Conservation (phyloP, 1,139 yeast species). For the Chernovozyma sophiae-reginae region DNA sequence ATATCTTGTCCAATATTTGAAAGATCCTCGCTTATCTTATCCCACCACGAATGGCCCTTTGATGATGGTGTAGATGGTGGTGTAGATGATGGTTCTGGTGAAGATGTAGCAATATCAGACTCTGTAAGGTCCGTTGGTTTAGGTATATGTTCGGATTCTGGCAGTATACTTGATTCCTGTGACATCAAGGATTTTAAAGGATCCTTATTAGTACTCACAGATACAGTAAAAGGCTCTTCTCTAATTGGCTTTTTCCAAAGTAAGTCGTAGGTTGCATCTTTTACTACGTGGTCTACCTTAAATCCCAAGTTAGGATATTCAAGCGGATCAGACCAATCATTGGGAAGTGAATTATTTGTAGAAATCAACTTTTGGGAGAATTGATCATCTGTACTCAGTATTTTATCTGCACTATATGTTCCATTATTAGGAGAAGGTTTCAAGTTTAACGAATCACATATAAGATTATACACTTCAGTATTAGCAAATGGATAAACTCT, state of each 20-base stretch:
- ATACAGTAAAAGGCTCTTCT: conserved; percentile 12
- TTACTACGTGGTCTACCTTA: conserved; percentile 41
- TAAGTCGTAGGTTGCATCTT: conserved; percentile 51
- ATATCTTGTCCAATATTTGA: conserved; percentile 7
- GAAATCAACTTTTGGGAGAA: conserved; percentile 6
- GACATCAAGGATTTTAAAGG: conserved; percentile 25
- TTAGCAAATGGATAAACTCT: conserved; percentile 65
- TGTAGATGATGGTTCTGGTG: not conserved
- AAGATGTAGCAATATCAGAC: conserved; percentile 1
- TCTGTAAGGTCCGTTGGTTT: conserved; percentile 30
- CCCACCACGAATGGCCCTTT: conserved; percentile 7
- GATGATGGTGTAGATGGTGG: conserved; percentile 1
- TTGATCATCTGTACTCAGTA: not conserved
- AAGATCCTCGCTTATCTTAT: conserved; percentile 11
- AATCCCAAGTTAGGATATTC: conserved; percentile 59
- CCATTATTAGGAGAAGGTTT: conserved; percentile 63
- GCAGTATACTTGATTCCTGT: conserved; percentile 22
- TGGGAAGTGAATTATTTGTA: conserved; percentile 32
- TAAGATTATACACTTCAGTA: conserved; percentile 65
- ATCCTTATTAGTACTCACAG: conserved; percentile 17
- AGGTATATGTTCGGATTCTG: conserved; percentile 24
- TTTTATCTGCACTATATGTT: conserved; percentile 15
- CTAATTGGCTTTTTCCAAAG: conserved; percentile 30
- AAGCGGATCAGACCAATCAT: conserved; percentile 51
- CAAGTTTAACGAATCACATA: conserved; percentile 65